Evolutionary conservation across 441 rosid genomes (phyloP).

Genomic region (Arabidopsis hybrid): DNA sequence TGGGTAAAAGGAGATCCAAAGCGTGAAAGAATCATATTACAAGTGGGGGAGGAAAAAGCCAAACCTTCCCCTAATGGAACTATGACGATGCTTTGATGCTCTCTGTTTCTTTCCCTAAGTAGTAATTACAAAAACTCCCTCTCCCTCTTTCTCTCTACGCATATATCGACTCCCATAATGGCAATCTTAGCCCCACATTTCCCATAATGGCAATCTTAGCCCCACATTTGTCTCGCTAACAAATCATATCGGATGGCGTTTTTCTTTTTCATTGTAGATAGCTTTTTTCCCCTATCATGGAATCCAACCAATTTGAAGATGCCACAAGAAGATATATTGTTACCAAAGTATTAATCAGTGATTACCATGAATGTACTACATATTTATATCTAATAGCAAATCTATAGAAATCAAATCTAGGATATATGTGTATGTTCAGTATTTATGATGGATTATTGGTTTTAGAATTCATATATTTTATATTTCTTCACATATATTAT

Average conservation of each 20-base stretch:
- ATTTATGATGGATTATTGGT: neutral
- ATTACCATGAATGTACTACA: neutral
- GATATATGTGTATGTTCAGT: neutral
- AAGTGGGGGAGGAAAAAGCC: constrained; percentile 38
- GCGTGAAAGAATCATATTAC: constrained; percentile 39
- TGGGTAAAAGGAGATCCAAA: constrained; percentile 39
- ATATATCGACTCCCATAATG: constrained; percentile 7
- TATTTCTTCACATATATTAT: neutral
- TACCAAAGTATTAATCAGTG: neutral
- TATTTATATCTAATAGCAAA: neutral
- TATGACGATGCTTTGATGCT: constrained; percentile 47
- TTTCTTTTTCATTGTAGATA: neutral
- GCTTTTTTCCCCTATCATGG: neutral
- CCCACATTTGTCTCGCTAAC: constrained; percentile 29
- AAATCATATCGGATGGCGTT: constrained; percentile 21
- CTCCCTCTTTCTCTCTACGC: neutral
- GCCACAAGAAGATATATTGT: neutral
- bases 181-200: too few species aligned
- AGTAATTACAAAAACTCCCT: constrained; percentile 29
- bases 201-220: neutral
- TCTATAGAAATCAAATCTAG: neutral
- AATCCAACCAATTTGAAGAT: constrained; percentile 20
- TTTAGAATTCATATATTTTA: neutral
- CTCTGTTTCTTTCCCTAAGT: constrained; percentile 45
- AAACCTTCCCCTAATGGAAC: constrained; percentile 46